Base-by-base conservation (phyloP, 2,329 filamentous ascomycete species). In the Monosporascus sp. region DNA sequence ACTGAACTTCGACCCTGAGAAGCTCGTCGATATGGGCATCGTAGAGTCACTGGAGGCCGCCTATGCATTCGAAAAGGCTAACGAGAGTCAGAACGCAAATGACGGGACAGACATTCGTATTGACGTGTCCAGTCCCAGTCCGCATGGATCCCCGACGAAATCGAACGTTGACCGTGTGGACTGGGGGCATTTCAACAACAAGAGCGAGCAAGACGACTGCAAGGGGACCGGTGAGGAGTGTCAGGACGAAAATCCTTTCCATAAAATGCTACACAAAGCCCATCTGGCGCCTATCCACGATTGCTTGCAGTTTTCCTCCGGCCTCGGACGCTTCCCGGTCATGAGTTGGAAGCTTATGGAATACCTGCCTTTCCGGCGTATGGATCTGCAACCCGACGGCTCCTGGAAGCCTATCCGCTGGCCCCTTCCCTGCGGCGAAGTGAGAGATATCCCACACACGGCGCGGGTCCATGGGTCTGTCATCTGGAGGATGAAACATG, bases 351-450 rank as follows among this genome's bases (percentile, higher is more conserved):
- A 84, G 37, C 67, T 89, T 22, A 66, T 93, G 88, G 89, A 93
- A 64, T 91, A 87, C 66, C 74, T 93, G 24, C 89, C 89, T 0
- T 92, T 93, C 71, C 80, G 87, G 1, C 78, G 89, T 24, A 92
- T 94, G 87, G 89, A 93, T 60, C 72, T 93, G 7, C 83, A 84
- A 56, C 55, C 74, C 0, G 86, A 92, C 57, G 88, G 88, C 0
- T 83, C 82, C 0, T 94, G 90, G 89, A 86, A 84, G 68, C 86
- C 88, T 0, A 93, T 94, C 59, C 78, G 84, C 8, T 93, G 89
- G 87, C 89, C 89, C 0, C 72, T 93, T 3, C 89, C 89, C 0
- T 81, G 85, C 31, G 90, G 89, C 9, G 89, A 93, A 69, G 83
- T 87, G 0, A 81, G 89, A 17, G 89, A 94, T 63, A 85, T 94